Evolutionary conservation across 257 asterid genomes (phyloP).

Genomic region (Voacanga thouarsii): DNA sequence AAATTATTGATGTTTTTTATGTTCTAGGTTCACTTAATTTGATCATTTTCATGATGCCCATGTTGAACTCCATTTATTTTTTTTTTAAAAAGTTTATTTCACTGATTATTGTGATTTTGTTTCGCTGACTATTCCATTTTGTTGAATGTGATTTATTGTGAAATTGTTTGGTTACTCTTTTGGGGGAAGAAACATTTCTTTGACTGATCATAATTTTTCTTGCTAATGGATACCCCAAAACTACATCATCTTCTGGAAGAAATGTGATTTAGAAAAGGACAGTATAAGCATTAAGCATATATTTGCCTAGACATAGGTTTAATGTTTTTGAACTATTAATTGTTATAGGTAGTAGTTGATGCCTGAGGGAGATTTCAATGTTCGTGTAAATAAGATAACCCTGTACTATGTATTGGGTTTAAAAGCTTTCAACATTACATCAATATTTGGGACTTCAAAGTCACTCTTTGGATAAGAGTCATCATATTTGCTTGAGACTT

Average conservation of each 20-base stretch:
- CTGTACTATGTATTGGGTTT: too few relatives aligned
- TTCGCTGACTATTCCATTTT: too few relatives aligned
- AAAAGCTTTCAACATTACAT: too few relatives aligned
- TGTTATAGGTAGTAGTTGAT: not conserved
- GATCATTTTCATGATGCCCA: not conserved
- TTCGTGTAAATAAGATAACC: too few relatives aligned
- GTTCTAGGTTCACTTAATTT: not conserved
- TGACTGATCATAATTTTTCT: not conserved
- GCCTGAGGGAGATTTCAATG: too few relatives aligned
- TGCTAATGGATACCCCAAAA: not conserved
- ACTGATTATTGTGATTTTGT: not conserved
- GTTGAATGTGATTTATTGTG: too few relatives aligned
- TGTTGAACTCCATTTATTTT: not conserved
- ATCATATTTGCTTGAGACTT: too few relatives aligned
- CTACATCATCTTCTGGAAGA: not conserved
- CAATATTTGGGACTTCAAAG: too few relatives aligned
- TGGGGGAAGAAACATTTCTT: not conserved
- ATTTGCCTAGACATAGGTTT: too few relatives aligned
- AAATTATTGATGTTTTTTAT: not conserved
- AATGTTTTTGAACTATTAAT: not conserved
- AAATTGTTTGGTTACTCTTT: too few relatives aligned
- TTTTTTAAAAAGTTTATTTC: not conserved
- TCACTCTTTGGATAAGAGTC: too few relatives aligned
- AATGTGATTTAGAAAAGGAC: not conserved
- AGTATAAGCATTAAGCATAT: not conserved